phyloP scores from a whole-genome alignment of 2,329 filamentous ascomycete genomes.

The Lanzia echinophila region DNA sequence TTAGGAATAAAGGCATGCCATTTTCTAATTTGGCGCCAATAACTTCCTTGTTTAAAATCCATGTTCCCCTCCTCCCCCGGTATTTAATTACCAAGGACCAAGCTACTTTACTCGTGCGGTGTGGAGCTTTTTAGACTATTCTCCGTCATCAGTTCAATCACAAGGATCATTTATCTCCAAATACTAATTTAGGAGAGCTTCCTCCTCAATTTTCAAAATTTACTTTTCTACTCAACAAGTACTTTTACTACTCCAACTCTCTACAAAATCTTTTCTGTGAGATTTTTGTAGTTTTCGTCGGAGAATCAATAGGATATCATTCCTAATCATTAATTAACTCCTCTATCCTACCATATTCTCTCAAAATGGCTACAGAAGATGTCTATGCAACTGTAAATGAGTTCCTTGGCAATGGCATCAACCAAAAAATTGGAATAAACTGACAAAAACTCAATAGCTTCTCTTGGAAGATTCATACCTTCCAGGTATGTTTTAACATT shows the following conservation, averaged over 20 bases:
- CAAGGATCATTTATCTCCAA: no score
- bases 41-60: no score
- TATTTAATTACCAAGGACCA: no score
- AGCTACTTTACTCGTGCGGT: no score
- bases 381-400: slow-evolving; percentile 56
- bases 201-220: neutral
- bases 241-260: neutral
- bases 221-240: neutral
- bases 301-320: neutral
- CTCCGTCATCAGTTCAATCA: no score
- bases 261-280: neutral
- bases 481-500: slow-evolving; percentile 57
- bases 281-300: neutral
- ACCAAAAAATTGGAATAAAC: slow-evolving; percentile 3
- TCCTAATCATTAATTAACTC: neutral
- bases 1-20: neutral
- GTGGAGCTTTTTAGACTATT: no score
- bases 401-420: slow-evolving; percentile 9
- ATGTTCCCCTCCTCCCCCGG: no score
- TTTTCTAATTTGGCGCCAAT: neutral
- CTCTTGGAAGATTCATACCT: slow-evolving; percentile 89
- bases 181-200: neutral
- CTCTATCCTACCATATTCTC: neutral
- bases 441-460: slow-evolving; percentile 52
- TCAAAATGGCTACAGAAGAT: slow-evolving; percentile 43